These are phyloP conservation scores for Teratosphaeriaceae sp. DNA, from an alignment of 2,329 filamentous ascomycete species.

Conservation along the genomic window DNA sequence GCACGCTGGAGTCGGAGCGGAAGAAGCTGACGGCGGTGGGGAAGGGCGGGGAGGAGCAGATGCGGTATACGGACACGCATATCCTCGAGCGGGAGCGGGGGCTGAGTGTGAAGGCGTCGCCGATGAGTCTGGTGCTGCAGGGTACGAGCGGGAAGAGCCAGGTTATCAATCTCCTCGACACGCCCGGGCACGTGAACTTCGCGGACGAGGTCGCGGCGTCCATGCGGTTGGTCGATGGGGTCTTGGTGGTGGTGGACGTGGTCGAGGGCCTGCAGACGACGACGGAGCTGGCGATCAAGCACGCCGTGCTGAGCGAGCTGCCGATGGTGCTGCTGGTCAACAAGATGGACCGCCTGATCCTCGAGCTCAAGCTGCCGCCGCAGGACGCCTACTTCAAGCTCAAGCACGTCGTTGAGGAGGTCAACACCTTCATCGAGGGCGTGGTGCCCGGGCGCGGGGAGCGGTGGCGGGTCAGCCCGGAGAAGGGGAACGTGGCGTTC, in stretches of 20 bases:
- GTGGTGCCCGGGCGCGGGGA: slow-evolving; percentile 75
- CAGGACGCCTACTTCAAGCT: slow-evolving; percentile 98
- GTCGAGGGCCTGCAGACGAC: slow-evolving; percentile 99
- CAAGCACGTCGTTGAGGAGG: slow-evolving; percentile 96
- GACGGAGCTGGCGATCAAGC: slow-evolving; percentile 94
- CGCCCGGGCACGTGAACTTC: slow-evolving; percentile 96
- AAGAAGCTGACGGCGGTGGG: slow-evolving; percentile 78
- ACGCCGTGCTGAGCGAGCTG: slow-evolving; percentile 83
- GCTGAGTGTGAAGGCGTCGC: slow-evolving; percentile 83
- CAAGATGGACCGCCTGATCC: slow-evolving; percentile 92
- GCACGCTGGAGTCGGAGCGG: slow-evolving; percentile 58
- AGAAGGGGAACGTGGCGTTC: slow-evolving; percentile 98
- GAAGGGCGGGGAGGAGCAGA: slow-evolving; percentile 76
- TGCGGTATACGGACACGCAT: slow-evolving; percentile 92
- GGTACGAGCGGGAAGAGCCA: slow-evolving; percentile 90
- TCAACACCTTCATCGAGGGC: slow-evolving; percentile 92
- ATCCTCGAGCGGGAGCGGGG: slow-evolving; percentile 83
- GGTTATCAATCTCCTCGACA: slow-evolving; percentile 90
- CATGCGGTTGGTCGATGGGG: slow-evolving; percentile 79
- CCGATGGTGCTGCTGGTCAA: slow-evolving; percentile 89
- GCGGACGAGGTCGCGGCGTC: slow-evolving; percentile 93
- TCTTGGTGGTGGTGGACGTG: slow-evolving; percentile 90
- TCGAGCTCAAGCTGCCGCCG: slow-evolving; percentile 90
- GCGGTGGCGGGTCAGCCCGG: slow-evolving; percentile 75
- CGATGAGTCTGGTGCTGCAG: slow-evolving; percentile 88